These are phyloP conservation scores for Drechslerella coelobrocha DNA, from an alignment of 2,329 filamentous ascomycete genomes.

Conservation along the genomic window DNA sequence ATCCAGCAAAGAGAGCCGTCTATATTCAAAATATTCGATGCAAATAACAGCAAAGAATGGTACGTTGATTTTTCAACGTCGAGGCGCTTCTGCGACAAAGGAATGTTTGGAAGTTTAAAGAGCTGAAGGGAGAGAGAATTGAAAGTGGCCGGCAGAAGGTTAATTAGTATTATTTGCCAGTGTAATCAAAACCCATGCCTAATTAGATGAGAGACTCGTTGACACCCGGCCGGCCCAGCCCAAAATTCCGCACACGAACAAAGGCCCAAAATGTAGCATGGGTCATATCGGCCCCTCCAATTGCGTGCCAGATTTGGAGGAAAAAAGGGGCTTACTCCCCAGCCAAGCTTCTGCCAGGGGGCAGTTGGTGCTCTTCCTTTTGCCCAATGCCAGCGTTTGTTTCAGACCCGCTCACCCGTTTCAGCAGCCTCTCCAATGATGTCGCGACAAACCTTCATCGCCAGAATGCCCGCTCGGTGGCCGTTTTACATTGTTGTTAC, in stretches of 20 bases:
- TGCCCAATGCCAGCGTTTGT: conserved; percentile 20
- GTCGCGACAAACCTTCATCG: background rate
- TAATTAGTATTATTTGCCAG: too few relatives aligned
- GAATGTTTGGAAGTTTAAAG: conserved; percentile 1
- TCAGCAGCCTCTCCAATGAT: conserved; percentile 34
- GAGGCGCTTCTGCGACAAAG: background rate
- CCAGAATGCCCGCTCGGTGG: background rate
- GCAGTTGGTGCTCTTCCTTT: background rate
- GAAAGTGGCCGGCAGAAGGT: conserved; percentile 3
- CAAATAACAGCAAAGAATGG: conserved; percentile 10
- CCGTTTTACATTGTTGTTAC: conserved; percentile 4
- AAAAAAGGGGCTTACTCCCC: conserved; percentile 6
- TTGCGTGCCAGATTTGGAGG: background rate
- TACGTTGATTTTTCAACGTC: background rate
- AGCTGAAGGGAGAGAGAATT: conserved; percentile 13
- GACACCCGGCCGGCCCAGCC: too few relatives aligned
- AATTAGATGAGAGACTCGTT: background rate
- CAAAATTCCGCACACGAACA: background rate
- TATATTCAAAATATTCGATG: conserved; percentile 34
- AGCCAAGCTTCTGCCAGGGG: background rate
- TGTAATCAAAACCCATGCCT: background rate
- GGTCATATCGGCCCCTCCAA: background rate
- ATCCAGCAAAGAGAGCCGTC: conserved; percentile 29
- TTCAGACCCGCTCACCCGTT: conserved; percentile 32
- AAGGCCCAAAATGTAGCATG: too few relatives aligned